phyloP scores from a whole-genome alignment of 139 green algal genomes.

The Chlorokybus atmophyticus region DNA sequence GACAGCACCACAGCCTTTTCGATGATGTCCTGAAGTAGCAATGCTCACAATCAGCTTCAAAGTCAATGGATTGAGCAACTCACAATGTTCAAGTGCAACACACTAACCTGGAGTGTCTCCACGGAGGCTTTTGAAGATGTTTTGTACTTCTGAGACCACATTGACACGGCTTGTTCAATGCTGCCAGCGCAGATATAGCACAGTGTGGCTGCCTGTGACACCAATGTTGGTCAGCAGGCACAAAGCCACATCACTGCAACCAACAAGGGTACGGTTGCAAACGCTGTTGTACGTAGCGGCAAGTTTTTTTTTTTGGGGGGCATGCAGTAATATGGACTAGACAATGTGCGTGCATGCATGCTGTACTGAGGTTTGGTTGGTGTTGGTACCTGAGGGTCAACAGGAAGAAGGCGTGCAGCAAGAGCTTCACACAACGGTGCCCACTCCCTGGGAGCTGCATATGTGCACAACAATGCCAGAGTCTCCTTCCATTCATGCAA shows the following conservation, averaged over 20 bases:
- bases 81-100: neutral
- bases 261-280: too few relatives aligned
- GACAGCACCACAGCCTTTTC: constrained; percentile 89
- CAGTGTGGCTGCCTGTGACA: constrained; percentile 72
- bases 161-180: constrained; percentile 63
- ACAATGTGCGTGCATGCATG: too few relatives aligned
- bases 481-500: constrained; percentile 81
- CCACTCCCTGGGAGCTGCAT: constrained; percentile 40
- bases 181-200: constrained; percentile 82
- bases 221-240: constrained; percentile 10
- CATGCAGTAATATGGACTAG: too few relatives aligned
- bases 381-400: too few relatives aligned
- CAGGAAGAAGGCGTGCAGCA: constrained; percentile 19
- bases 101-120: neutral
- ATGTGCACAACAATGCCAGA: constrained; percentile 81
- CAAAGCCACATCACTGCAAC: neutral
- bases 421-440: constrained; percentile 50
- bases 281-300: too few relatives aligned
- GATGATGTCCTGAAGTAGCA: constrained; percentile 54
- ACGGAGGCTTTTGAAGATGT: neutral
- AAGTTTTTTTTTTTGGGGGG: too few relatives aligned
- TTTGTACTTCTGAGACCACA: constrained; percentile 25
- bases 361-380: too few relatives aligned
- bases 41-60: neutral
- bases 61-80: too few relatives aligned